Conservation (phyloP, 352 stramenopile genomes). For the Globisporangium okanoganense region DNA sequence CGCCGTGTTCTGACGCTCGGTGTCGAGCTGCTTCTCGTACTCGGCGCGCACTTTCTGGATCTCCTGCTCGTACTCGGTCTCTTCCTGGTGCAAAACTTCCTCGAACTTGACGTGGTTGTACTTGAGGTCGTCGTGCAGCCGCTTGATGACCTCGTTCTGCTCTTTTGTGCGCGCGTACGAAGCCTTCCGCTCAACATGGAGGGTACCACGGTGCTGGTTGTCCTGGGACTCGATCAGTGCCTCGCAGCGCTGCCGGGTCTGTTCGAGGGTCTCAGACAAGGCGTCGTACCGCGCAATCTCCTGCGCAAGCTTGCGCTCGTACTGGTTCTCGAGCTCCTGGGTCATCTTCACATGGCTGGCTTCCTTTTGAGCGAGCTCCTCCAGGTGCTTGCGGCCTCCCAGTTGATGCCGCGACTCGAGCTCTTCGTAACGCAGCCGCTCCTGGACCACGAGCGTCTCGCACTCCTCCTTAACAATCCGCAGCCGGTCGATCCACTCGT, state of each 20-base stretch:
- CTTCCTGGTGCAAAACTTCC: conserved; percentile 76
- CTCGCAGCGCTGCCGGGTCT: conserved; percentile 87
- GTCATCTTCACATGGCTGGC: conserved; percentile 79
- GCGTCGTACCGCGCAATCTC: conserved; percentile 87
- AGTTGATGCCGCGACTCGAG: conserved; percentile 70
- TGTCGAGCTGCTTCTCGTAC: conserved; percentile 63
- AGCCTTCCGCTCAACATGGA: conserved; percentile 64
- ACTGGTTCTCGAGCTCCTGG: conserved; percentile 91
- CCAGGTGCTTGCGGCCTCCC: conserved; percentile 61
- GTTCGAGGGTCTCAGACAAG: conserved; percentile 85
- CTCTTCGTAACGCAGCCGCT: conserved; percentile 74
- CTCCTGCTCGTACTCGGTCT: conserved; percentile 80
- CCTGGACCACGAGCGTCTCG: conserved; percentile 72
- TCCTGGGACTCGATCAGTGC: conserved; percentile 82
- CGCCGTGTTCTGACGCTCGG: conserved; percentile 72
- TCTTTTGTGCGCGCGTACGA: conserved; percentile 68
- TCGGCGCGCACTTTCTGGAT: conserved; percentile 47
- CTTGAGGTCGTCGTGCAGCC: conserved; percentile 77
- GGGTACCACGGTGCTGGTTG: conserved; percentile 46
- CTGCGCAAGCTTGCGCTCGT: conserved; percentile 88
- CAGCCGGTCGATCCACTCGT: conserved; percentile 83
- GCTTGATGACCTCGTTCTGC: conserved; percentile 82
- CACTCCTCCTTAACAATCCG: conserved; percentile 77
- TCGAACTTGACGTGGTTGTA: conserved; percentile 87
- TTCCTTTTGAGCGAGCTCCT: conserved; percentile 76